A percentile compares a stretch with the other conserved stretches of the same genome.
Conservation (phyloP, 768 basidiomycete genomes). For the Pleurotus ostreatus region DNA sequence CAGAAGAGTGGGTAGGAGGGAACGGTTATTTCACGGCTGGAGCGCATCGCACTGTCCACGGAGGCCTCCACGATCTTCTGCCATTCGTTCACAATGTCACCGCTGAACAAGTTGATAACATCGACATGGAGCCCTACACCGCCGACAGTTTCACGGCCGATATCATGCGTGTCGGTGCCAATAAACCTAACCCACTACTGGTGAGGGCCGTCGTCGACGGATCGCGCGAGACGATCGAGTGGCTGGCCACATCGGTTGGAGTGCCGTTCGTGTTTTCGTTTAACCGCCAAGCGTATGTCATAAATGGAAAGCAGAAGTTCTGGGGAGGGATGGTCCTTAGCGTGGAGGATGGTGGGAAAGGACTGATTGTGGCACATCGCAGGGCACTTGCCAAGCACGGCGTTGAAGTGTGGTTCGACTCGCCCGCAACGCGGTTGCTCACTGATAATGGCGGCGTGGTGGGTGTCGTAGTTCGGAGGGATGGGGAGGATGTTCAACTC, state of each 20-base stretch:
- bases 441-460: slow-evolving; percentile 33
- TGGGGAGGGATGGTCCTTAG: slow-evolving; percentile 68
- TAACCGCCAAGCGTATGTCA: slow-evolving; percentile 65
- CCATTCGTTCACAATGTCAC: slow-evolving; percentile 47
- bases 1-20: slow-evolving; percentile 60
- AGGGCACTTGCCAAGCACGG: slow-evolving; percentile 43
- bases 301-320: slow-evolving; percentile 58
- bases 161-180: slow-evolving; percentile 55
- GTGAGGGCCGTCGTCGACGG: slow-evolving; percentile 49
- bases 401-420: slow-evolving; percentile 55
- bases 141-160: slow-evolving; percentile 49
- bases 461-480: slow-evolving; percentile 42
- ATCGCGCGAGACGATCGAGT: slow-evolving; percentile 52
- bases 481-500: slow-evolving; percentile 32
- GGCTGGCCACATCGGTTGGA: slow-evolving; percentile 48
- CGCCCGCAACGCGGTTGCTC: slow-evolving; percentile 39
- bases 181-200: slow-evolving; percentile 43
- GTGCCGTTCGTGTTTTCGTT: slow-evolving; percentile 58
- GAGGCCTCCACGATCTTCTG: slow-evolving; percentile 56
- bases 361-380: slow-evolving; percentile 55
- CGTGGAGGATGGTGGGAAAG: slow-evolving; percentile 65
- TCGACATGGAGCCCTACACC: slow-evolving; percentile 60
- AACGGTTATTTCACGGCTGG: slow-evolving; percentile 75
- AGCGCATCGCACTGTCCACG: slow-evolving; percentile 60
- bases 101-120: slow-evolving; percentile 34